Evolutionary conservation across 2,329 filamentous ascomycete genomes (phyloP).

Genomic region (Colletotrichum lindemuthianum): DNA sequence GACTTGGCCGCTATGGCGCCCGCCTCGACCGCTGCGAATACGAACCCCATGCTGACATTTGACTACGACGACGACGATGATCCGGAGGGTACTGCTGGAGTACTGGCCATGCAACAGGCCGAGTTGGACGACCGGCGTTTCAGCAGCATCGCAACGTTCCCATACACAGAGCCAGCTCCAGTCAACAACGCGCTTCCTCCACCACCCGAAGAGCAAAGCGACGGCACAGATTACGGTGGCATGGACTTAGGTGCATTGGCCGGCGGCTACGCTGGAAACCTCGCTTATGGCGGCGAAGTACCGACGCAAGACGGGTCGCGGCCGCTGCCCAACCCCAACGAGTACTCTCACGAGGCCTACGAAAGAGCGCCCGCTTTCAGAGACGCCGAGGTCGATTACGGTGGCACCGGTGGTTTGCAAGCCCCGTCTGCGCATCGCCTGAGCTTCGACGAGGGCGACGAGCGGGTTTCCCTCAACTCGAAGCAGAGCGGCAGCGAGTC

Average conservation of each 20-base stretch:
- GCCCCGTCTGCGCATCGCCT: conserved; percentile 77
- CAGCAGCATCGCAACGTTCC: conserved; percentile 61
- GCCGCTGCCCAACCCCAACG: conserved; percentile 58
- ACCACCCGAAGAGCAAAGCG: conserved; percentile 65
- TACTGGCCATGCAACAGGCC: conserved; percentile 85
- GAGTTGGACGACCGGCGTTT: conserved; percentile 79
- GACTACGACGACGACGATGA: conserved; percentile 79
- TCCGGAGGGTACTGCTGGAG: conserved; percentile 84
- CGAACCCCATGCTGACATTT: conserved; percentile 48
- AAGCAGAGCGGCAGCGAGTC: conserved; percentile 72
- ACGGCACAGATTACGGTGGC: conserved; percentile 76
- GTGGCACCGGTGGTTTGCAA: conserved; percentile 88
- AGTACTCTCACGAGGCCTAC: conserved; percentile 48
- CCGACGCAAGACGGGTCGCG: conserved; percentile 56
- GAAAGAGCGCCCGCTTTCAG: conserved; percentile 54
- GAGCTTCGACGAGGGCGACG: conserved; percentile 94
- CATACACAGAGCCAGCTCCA: conserved; percentile 52
- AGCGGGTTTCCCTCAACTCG: conserved; percentile 69
- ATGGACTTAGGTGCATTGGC: conserved; percentile 81
- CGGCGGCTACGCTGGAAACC: conserved; percentile 71
- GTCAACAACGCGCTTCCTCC: conserved; percentile 52
- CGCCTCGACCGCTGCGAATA: conserved; percentile 52
- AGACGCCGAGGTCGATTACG: conserved; percentile 83
- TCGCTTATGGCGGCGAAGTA: conserved; percentile 61
- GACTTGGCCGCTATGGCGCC: conserved; percentile 52